Conservation (phyloP, 768 basidiomycete species). For the Boletellus ananiceps region DNA sequence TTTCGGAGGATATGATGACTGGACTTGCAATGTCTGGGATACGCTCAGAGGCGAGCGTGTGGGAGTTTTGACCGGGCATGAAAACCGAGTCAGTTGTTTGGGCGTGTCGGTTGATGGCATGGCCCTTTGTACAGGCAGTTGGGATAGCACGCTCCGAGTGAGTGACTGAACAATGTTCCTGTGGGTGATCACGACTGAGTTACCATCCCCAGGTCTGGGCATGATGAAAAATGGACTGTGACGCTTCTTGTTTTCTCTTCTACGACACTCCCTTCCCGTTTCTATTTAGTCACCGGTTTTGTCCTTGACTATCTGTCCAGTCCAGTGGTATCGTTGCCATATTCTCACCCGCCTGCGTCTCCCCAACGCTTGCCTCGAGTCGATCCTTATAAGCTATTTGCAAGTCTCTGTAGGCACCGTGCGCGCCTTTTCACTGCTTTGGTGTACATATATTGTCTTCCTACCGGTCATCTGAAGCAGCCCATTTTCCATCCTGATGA, state of each 20-base stretch:
- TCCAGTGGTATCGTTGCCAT: slow-evolving; percentile 50
- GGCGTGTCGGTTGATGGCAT: slow-evolving; percentile 96
- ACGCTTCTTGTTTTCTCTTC: slow-evolving; percentile 23
- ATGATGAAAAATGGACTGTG: slow-evolving; percentile 40
- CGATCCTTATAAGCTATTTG: slow-evolving; percentile 52
- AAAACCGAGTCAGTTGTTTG: slow-evolving; percentile 95
- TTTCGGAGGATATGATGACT: slow-evolving; percentile 98
- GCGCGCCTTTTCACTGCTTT: slow-evolving; percentile 30
- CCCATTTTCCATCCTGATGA: slow-evolving; percentile 33
- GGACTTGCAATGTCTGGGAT: slow-evolving; percentile 99
- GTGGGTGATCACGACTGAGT: slow-evolving; percentile 10
- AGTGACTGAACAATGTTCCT: slow-evolving; percentile 24
- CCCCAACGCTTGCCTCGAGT: slow-evolving; percentile 50
- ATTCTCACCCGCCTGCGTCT: slow-evolving; percentile 49
- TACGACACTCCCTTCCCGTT: slow-evolving; percentile 21
- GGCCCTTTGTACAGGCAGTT: slow-evolving; percentile 97
- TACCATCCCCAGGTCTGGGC: slow-evolving; percentile 68
- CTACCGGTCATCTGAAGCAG: slow-evolving; percentile 29
- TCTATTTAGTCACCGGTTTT: slow-evolving; percentile 20
- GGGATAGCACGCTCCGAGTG: slow-evolving; percentile 96
- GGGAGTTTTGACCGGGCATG: slow-evolving; percentile 94
- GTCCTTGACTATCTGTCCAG: slow-evolving; percentile 34
- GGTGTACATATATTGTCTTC: slow-evolving; percentile 36
- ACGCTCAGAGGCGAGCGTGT: slow-evolving; percentile 98
- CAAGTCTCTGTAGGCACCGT: slow-evolving; percentile 30